Evolutionary conservation across 441 rosid genomes (phyloP).

Genomic region (Macaranga tanarius): DNA sequence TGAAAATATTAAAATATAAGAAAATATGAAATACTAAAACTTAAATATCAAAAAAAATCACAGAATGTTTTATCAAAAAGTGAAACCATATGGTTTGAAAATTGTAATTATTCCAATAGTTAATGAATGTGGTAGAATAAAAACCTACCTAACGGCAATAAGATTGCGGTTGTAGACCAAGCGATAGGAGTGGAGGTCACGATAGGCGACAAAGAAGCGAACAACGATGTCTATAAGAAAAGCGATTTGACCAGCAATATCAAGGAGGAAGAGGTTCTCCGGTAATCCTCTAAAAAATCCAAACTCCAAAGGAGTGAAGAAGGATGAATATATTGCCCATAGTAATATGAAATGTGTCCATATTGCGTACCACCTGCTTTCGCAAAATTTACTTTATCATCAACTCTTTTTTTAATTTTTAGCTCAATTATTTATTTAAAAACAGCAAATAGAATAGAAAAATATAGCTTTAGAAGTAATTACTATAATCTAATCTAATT

Average conservation of each 20-base stretch:
- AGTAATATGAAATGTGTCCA: slow-evolving; percentile 76
- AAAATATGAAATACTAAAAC: too few species aligned
- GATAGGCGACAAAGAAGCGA: slow-evolving; percentile 65
- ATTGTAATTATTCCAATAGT: too few species aligned
- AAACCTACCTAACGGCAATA: slow-evolving; percentile 60
- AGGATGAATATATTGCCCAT: slow-evolving; percentile 91
- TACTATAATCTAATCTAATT: too few species aligned
- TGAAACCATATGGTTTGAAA: too few species aligned
- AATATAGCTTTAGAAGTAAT: too few species aligned
- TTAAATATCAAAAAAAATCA: too few species aligned
- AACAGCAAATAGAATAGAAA: too few species aligned
- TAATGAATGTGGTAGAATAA: background rate
- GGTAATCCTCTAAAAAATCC: slow-evolving; percentile 90
- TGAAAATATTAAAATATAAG: too few species aligned
- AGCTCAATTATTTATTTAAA: too few species aligned
- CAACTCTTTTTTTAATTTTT: too few species aligned
- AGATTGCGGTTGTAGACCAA: slow-evolving; percentile 47
- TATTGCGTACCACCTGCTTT: slow-evolving; percentile 57
- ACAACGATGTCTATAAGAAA: slow-evolving; percentile 74
- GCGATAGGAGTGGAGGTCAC: slow-evolving; percentile 59
- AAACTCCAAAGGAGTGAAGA: slow-evolving; percentile 90
- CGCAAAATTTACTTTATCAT: too few species aligned
- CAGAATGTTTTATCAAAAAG: too few species aligned
- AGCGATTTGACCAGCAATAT: slow-evolving; percentile 77
- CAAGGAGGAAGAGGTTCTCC: slow-evolving; percentile 60